Evolutionary conservation across 148 eudicot species (phyloP).

Genomic region (Diospyros lotus): DNA sequence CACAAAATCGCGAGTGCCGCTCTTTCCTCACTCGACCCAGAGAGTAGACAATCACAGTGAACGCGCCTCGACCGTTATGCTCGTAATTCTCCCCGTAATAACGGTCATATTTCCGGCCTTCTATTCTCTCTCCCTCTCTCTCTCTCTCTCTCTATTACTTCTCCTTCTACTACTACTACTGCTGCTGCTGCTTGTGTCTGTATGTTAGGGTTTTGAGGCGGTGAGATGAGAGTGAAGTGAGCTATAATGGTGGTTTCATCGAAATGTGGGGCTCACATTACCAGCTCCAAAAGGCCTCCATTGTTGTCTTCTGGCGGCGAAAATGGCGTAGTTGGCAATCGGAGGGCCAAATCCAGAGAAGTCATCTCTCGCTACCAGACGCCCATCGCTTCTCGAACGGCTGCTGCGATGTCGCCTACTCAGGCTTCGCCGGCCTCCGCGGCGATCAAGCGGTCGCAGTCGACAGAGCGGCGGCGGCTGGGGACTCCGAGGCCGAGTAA

Average conservation of each 20-base stretch:
- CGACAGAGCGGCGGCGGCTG: conserved; percentile 55
- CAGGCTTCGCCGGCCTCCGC: conserved; percentile 6
- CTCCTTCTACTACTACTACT: background rate
- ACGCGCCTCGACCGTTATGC: no score
- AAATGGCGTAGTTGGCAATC: conserved; percentile 21
- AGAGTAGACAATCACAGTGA: no score
- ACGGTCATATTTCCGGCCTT: background rate
- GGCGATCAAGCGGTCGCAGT: conserved; percentile 37
- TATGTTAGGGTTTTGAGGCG: conserved; percentile 16
- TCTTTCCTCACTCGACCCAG: no score
- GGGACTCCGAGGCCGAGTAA: conserved; percentile 24
- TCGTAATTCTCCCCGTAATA: no score
- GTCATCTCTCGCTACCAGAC: conserved; percentile 54
- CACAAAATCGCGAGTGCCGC: no score
- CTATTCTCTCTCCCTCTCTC: background rate
- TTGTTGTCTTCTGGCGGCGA: conserved; percentile 45
- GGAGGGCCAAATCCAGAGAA: conserved; percentile 54
- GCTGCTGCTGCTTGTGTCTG: background rate
- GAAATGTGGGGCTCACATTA: conserved; percentile 20
- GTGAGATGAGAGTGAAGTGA: conserved; percentile 5
- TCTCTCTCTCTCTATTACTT: background rate
- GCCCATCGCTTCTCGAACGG: conserved; percentile 40
- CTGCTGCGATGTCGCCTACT: conserved; percentile 16
- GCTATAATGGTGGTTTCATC: conserved; percentile 40
- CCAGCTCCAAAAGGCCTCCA: conserved; percentile 45